phyloP scores from a whole-genome alignment of 495 filamentous ascomycete species.

The Elaphomyces granulatus region DNA sequence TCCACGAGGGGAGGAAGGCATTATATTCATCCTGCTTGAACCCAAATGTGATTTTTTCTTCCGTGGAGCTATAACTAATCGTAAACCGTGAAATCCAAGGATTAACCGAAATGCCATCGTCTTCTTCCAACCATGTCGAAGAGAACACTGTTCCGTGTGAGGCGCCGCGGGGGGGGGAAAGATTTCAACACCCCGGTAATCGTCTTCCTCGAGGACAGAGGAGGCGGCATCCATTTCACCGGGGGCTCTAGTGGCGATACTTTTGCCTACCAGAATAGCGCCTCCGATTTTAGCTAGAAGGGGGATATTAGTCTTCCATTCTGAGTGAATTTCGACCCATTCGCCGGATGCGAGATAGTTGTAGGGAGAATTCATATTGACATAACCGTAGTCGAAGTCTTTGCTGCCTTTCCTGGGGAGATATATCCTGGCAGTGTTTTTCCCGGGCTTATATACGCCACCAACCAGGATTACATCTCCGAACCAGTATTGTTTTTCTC shows the following conservation, averaged over 20 bases:
- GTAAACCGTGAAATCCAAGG: slow-evolving; percentile 30
- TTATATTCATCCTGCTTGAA: too few relatives aligned
- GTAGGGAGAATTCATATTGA: slow-evolving; percentile 48
- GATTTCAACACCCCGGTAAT: slow-evolving; percentile 48
- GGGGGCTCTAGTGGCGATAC: slow-evolving; percentile 39
- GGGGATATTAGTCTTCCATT: slow-evolving; percentile 46
- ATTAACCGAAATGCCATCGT: slow-evolving; percentile 42
- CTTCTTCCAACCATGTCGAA: slow-evolving; percentile 46
- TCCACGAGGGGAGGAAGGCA: slow-evolving; percentile 37
- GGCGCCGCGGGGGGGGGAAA: slow-evolving; percentile 38
- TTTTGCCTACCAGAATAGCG: slow-evolving; percentile 42
- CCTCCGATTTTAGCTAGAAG: slow-evolving; percentile 47
- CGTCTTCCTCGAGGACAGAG: slow-evolving; percentile 40
- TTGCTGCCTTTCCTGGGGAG: slow-evolving; percentile 34
- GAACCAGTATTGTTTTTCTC: slow-evolving; percentile 58
- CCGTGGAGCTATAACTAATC: slow-evolving; percentile 30
- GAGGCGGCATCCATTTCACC: slow-evolving; percentile 39
- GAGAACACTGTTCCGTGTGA: slow-evolving; percentile 25
- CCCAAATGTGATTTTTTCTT: slow-evolving; percentile 26
- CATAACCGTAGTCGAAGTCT: slow-evolving; percentile 37
- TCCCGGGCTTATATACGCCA: slow-evolving; percentile 47
- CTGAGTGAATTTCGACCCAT: slow-evolving; percentile 43
- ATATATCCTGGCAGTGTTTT: slow-evolving; percentile 39
- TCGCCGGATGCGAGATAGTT: slow-evolving; percentile 42
- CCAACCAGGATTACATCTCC: slow-evolving; percentile 50